Base-by-base conservation (phyloP, 225 moss, liverwort and hornwort genomes). In the Polytrichum commune region DNA sequence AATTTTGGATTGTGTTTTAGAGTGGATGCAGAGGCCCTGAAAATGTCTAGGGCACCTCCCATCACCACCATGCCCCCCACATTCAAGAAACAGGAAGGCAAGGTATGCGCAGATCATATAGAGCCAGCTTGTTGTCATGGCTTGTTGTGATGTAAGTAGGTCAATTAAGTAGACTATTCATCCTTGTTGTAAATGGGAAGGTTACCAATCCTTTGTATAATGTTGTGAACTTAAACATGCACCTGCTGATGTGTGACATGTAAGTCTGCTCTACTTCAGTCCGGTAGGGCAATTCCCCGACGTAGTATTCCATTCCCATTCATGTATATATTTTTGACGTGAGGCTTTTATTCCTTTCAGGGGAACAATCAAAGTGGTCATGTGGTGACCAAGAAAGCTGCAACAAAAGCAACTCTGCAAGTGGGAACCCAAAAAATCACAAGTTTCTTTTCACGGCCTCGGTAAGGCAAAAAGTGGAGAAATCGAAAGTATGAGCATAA, bases 391-490 rank as follows among this genome's bases (percentile, higher is more conserved):
- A 69, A 80, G 27, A 82, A 80, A 72, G 64, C 70, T 13, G 79
- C 80, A 6, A 55, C 69, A 53, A 86, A 82, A 68, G 79, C 74
- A 35, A 75, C 29, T 55, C 77, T 66, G 20, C 69, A 66, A 73
- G 57, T 80, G 60, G 82, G 74, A 72, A 69, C 38, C 23, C 67
- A 28, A 63, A 82, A 82, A 72, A 86, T 86, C 26, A 82, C 85
- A 4, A 80, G 77, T 75, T 86, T 67, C 73, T 86, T 86, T 70
- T 8, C 82, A 27, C 79, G 72, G 67, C 77, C 77, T 76, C 85
- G 85, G 75, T 86, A 71, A 86, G 58, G 20, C 20, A 9, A 22
- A 58, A 7, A 8, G 22, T 22, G 58, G 24, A 7, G 24, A n/a
- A 58, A 32, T 32, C 32, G 1, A 32, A 32, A 32, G 32, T 8